A percentile compares a stretch with the other conserved stretches of the same genome.
Conservation (phyloP, 2,329 filamentous ascomycete genomes). For the Cyphellophora attinorum region DNA sequence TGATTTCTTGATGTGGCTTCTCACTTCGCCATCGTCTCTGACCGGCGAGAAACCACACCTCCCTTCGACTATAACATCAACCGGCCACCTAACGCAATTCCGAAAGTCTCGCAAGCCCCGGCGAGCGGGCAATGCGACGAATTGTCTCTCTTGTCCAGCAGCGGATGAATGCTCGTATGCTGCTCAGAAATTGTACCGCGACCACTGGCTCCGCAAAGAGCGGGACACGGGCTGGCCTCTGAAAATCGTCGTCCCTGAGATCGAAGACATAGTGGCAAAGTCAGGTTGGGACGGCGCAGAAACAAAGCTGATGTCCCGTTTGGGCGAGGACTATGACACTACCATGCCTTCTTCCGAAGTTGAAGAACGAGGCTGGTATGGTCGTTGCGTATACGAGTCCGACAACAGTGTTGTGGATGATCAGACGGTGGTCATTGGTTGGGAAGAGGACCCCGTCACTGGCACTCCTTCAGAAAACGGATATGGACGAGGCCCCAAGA, state of each 20-base stretch:
- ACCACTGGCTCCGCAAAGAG: slow-evolving; percentile 55
- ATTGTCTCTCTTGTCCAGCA: slow-evolving; percentile 72
- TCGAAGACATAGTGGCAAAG: slow-evolving; percentile 59
- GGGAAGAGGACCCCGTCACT: slow-evolving; percentile 58
- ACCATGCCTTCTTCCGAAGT: slow-evolving; percentile 44
- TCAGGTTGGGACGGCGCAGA: slow-evolving; percentile 41
- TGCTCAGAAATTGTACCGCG: slow-evolving; percentile 71
- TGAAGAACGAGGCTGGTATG: slow-evolving; percentile 59
- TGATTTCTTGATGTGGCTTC: slow-evolving; percentile 82
- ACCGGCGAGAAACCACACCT: slow-evolving; percentile 51
- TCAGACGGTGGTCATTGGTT: slow-evolving; percentile 77
- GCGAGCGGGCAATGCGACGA: slow-evolving; percentile 66
- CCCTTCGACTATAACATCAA: slow-evolving; percentile 65
- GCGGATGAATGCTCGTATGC: slow-evolving; percentile 75
- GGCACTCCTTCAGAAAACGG: slow-evolving; percentile 2
- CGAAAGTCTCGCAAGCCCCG: slow-evolving; percentile 64
- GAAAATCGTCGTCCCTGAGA: slow-evolving; percentile 81
- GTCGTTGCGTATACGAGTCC: slow-evolving; percentile 86
- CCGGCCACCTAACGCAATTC: slow-evolving; percentile 71
- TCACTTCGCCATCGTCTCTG: slow-evolving; percentile 59
- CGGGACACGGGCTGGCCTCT: slow-evolving; percentile 67
- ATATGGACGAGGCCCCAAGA: slow-evolving; percentile 58
- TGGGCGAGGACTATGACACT: slow-evolving; percentile 48
- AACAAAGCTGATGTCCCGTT: slow-evolving; percentile 36
- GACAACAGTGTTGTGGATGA: slow-evolving; percentile 94